A percentile compares a stretch with the other conserved stretches of the same genome.
These are phyloP conservation scores for Streptanthus diversifolius DNA, from an alignment of 345 rosid genomes.

Conservation along the genomic window DNA sequence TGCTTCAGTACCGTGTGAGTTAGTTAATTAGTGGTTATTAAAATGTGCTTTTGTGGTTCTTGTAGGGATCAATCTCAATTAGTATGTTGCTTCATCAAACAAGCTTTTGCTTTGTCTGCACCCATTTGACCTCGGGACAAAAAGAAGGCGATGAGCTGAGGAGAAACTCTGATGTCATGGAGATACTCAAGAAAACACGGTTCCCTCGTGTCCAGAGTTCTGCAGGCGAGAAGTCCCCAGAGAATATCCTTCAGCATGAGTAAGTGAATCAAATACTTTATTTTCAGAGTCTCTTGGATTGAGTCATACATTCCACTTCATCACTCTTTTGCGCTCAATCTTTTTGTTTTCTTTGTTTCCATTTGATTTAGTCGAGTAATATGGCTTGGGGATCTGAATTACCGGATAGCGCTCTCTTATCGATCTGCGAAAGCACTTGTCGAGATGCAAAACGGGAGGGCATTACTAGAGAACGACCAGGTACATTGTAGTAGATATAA, in stretches of 20 bases:
- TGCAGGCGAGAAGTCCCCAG: slow-evolving; percentile 72
- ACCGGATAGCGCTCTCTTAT: slow-evolving; percentile 89
- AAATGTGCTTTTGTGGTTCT: slow-evolving; percentile 21
- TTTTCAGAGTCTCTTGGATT: background rate
- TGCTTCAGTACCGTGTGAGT: background rate
- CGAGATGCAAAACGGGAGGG: slow-evolving; percentile 99
- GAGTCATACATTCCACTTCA: background rate
- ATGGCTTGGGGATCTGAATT: slow-evolving; percentile 98
- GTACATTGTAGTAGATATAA: slow-evolving; percentile 26
- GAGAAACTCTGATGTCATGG: slow-evolving; percentile 94
- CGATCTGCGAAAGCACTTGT: slow-evolving; percentile 98
- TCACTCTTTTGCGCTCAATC: background rate
- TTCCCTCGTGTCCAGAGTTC: slow-evolving; percentile 69
- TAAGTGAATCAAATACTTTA: slow-evolving; percentile 37
- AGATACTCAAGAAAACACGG: slow-evolving; percentile 90
- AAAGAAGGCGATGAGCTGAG: slow-evolving; percentile 92
- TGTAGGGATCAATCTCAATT: slow-evolving; percentile 92
- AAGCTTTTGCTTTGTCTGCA: slow-evolving; percentile 91
- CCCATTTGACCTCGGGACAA: slow-evolving; percentile 94
- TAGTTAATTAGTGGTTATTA: slow-evolving; percentile 1
- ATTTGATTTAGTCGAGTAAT: slow-evolving; percentile 69
- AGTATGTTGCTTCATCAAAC: slow-evolving; percentile 95
- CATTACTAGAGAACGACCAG: slow-evolving; percentile 92
- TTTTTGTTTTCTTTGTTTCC: background rate
- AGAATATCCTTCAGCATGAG: slow-evolving; percentile 95